Base-by-base conservation (phyloP, 1,139 yeast species). In the Protomyces inundatus region DNA sequence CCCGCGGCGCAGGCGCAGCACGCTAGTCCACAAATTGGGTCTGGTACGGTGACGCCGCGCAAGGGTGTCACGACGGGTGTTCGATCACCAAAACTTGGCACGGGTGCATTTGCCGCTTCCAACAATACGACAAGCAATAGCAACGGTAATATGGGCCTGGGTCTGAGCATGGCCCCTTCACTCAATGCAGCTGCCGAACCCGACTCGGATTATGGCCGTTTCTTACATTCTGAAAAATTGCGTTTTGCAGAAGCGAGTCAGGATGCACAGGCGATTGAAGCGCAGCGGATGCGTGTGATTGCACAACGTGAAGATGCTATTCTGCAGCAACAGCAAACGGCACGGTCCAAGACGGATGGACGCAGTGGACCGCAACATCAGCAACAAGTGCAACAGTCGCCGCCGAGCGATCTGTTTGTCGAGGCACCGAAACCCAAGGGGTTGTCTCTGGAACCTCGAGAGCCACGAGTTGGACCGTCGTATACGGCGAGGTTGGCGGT, bases 181-280 rank as follows among this genome's bases (percentile, higher is more conserved):
- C 23, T 23, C 23, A 23, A 23, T 23, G 30, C 45, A 4, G 33
- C 16, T 6, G 34, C 40, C 16, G 61, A 57, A 50, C 61, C 61
- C 23, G 61, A 54, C 12, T 57, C 61, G 7, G 61, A 57, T 14
- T 57, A 50, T 33, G 61, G 52, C 10, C 55, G 33, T 48, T 57
- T 57, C n/a, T 10, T 57, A 14, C 61, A 46, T 33, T 48, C 54
- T 5, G 61, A 51, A n/a, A 36, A 40, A 45, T 9, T 42, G 48
- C 48, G 48, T n/a, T 30, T 42, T 14, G 48, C 30, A 1, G 23
- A 23, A 23, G 48, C 16, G 16, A 16, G 32, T 16, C 48, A 30
- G 10, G 48, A 42, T 42, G 62, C 62, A 14, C 40, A 58, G 12
- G 32, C n/a, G 5, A 42, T 42, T 42, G 48, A 42, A 42, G 56